A percentile compares a stretch with the other conserved stretches of the same genome.
phyloP scores from a whole-genome alignment of 83 land plant species.

The Isoetes engelmannii region DNA sequence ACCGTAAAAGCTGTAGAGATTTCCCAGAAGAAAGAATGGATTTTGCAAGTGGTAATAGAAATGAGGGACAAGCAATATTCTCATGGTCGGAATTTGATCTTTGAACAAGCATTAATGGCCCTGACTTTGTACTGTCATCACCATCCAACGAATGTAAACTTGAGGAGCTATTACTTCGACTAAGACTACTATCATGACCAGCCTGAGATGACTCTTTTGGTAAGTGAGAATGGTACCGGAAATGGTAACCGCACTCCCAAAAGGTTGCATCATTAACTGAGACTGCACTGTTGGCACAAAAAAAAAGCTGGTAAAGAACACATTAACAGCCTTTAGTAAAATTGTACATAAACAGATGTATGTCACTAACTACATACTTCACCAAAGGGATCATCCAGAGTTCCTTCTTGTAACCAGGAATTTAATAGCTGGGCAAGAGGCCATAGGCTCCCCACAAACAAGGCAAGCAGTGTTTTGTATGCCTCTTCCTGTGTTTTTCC shows the following conservation, averaged over 20 bases:
- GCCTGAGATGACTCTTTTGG: no score
- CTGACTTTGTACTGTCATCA: no score
- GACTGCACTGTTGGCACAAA: slow-evolving; percentile 53
- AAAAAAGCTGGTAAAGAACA: slow-evolving; percentile 56
- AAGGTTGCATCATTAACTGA: slow-evolving; percentile 63
- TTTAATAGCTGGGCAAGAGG: slow-evolving; percentile 71
- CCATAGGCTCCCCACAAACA: slow-evolving; percentile 64
- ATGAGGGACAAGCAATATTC: slow-evolving; percentile 54
- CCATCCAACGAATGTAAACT: no score
- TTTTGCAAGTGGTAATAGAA: slow-evolving; percentile 60
- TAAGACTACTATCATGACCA: no score
- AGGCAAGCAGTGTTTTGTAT: slow-evolving; percentile 61
- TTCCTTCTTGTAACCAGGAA: slow-evolving; percentile 93
- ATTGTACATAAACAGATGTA: background rate
- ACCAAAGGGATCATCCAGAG: slow-evolving; percentile 78
- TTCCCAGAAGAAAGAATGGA: slow-evolving; percentile 92
- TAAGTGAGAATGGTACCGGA: slow-evolving; percentile 25
- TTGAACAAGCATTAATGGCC: no score
- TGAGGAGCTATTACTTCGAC: no score
- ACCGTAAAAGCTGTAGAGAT: slow-evolving; percentile 77
- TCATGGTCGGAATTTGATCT: background rate
- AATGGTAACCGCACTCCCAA: slow-evolving; percentile 74
- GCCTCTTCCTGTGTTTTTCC: slow-evolving; percentile 60
- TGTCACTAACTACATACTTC: slow-evolving; percentile 41
- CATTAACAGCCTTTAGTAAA: no score